phyloP scores from a whole-genome alignment of 441 rosid species.

The Croton setiger region DNA sequence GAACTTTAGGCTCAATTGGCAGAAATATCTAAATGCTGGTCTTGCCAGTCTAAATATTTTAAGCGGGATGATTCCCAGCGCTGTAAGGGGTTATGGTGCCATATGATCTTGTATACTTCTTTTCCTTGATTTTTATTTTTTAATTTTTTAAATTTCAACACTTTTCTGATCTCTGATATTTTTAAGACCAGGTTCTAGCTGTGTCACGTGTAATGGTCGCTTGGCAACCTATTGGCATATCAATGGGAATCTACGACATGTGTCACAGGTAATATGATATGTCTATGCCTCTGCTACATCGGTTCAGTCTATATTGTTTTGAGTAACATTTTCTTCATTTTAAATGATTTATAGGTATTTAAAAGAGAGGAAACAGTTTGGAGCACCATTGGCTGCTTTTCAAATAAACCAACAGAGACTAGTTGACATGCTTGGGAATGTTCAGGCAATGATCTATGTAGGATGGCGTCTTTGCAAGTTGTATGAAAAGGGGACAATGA shows the following conservation, averaged over 20 bases:
- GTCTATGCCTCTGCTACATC: neutral
- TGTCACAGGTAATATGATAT: conserved; percentile 66
- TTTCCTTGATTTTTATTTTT: conserved; percentile 4
- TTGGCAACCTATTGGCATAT: conserved; percentile 93
- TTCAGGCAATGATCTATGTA: conserved; percentile 86
- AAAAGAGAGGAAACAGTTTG: conserved; percentile 93
- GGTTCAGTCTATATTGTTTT: neutral
- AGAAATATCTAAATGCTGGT: neutral
- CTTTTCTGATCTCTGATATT: conserved; percentile 5
- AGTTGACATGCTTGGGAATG: conserved; percentile 76
- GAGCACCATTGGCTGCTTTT: conserved; percentile 93
- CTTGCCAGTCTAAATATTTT: neutral
- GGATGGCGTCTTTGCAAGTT: conserved; percentile 97
- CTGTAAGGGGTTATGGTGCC: neutral
- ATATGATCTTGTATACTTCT: neutral
- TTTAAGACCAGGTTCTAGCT: conserved; percentile 63
- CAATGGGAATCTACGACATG: conserved; percentile 96
- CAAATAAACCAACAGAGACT: conserved; percentile 94
- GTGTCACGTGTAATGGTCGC: conserved; percentile 94
- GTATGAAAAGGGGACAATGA: conserved; percentile 78
- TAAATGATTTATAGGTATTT: conserved; percentile 52
- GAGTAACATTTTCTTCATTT: conserved; percentile 8
- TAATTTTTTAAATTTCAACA: conserved; percentile 3
- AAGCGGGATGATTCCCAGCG: neutral
- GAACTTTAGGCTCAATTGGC: neutral